Evolutionary conservation across 192 early-diverging fungal genomes (phyloP).

Genomic region (Spizellomyces punctatus): DNA sequence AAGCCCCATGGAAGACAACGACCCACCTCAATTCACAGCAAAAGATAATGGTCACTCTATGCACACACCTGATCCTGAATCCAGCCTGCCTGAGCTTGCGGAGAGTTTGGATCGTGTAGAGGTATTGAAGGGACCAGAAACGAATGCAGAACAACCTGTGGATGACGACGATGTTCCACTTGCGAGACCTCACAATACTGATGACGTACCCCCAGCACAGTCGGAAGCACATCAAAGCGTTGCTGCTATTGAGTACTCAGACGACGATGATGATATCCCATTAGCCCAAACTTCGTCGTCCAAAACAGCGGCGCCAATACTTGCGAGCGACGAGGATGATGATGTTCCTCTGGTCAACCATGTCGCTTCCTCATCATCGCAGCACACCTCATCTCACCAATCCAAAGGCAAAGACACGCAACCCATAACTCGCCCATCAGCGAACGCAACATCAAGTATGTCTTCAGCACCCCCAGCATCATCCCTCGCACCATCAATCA

Average conservation of each 20-base stretch:
- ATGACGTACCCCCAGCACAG: background rate
- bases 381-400: background rate
- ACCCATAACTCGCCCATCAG: too few species aligned
- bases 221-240: background rate
- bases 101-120: too few species aligned
- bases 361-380: background rate
- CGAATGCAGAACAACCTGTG: background rate
- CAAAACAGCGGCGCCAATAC: background rate
- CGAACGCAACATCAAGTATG: too few species aligned
- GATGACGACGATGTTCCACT: slow-evolving; percentile 12
- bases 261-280: slow-evolving; percentile 18
- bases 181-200: background rate
- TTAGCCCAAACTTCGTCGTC: background rate
- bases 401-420: background rate
- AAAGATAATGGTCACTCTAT: too few species aligned
- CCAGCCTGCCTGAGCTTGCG: too few species aligned
- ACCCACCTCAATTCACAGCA: too few species aligned
- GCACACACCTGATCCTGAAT: too few species aligned
- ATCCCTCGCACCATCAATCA: too few species aligned
- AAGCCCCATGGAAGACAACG: too few species aligned
- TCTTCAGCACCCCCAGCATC: too few species aligned
- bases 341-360: background rate
- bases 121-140: background rate
- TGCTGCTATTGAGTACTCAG: background rate
- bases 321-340: slow-evolving; percentile 7